Evolutionary conservation across 1,284 basidiomycete genomes (phyloP).

Genomic region (Microbotryum saponariae): DNA sequence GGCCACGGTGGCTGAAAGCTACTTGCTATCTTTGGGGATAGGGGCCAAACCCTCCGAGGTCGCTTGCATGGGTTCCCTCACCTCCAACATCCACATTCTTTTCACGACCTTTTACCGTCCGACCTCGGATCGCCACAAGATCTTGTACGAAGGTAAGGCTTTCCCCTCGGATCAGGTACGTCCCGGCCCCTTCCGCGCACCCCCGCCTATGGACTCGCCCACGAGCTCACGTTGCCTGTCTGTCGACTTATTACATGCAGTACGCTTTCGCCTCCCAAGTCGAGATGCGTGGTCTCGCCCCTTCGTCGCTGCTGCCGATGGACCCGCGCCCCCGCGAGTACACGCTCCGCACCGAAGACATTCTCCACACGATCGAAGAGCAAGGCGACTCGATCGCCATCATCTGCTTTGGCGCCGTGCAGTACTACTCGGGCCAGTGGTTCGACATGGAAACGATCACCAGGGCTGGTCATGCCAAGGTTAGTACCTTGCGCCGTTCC

Average conservation of each 20-base stretch:
- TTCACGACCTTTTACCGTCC: constrained; percentile 92
- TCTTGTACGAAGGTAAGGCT: constrained; percentile 86
- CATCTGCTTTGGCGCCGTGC: constrained; percentile 81
- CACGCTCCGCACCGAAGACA: constrained; percentile 82
- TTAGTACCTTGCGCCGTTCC: constrained; percentile 38
- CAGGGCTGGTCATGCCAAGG: constrained; percentile 66
- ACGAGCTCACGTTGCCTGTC: background rate
- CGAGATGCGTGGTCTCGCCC: constrained; percentile 67
- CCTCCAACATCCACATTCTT: constrained; percentile 88
- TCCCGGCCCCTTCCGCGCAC: constrained; percentile 9
- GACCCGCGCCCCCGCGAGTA: constrained; percentile 73
- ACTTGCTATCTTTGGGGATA: background rate
- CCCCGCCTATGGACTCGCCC: too few species aligned
- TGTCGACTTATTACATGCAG: constrained; percentile 48
- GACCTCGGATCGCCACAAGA: constrained; percentile 74
- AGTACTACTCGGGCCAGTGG: constrained; percentile 96
- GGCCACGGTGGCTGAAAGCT: background rate
- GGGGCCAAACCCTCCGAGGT: constrained; percentile 83
- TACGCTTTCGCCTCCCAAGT: constrained; percentile 92
- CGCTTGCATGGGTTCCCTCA: constrained; percentile 87
- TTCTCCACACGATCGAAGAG: constrained; percentile 64
- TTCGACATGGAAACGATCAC: constrained; percentile 83
- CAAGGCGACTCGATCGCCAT: constrained; percentile 72
- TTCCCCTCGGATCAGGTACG: constrained; percentile 91
- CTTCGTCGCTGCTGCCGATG: constrained; percentile 68